A percentile compares a stretch with the other conserved stretches of the same genome.
Evolutionary conservation across 352 stramenopile genomes (phyloP).

Genomic region (Thraustochytrium sp.): DNA sequence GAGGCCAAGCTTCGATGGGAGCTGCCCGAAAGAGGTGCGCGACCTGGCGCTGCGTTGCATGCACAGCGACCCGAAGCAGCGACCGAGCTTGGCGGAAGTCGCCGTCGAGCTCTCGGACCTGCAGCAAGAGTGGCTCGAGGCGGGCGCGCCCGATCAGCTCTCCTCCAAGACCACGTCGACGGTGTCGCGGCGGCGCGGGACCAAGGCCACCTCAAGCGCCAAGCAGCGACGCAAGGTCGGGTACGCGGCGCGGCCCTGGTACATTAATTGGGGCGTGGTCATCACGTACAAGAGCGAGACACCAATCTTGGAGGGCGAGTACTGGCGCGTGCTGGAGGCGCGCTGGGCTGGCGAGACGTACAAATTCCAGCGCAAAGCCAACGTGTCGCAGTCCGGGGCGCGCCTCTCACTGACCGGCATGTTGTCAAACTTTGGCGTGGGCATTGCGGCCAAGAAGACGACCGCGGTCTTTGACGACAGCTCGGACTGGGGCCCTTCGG

Average conservation of each 20-base stretch:
- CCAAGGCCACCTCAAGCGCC: neutral
- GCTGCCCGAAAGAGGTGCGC: slow-evolving; percentile 41
- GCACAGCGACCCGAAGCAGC: slow-evolving; percentile 62
- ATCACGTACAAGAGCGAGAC: neutral
- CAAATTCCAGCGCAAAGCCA: neutral
- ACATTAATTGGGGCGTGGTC: neutral
- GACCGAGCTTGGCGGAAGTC: slow-evolving; percentile 70
- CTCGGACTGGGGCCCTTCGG: too few species aligned
- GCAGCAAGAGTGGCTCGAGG: slow-evolving; percentile 36
- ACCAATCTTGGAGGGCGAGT: neutral
- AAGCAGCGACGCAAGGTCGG: neutral
- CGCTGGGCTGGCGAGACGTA: neutral
- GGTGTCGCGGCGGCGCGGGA: neutral
- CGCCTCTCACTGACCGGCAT: neutral
- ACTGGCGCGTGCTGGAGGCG: neutral
- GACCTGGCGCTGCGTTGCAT: slow-evolving; percentile 61
- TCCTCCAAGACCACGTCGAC: neutral
- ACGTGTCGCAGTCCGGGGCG: neutral
- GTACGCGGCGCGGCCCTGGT: neutral
- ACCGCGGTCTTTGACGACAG: too few species aligned
- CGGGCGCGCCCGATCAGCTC: slow-evolving; percentile 11
- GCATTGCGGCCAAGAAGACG: too few species aligned
- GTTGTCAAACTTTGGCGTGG: slow-evolving; percentile 6
- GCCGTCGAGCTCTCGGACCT: slow-evolving; percentile 67
- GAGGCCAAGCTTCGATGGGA: slow-evolving; percentile 26